Base-by-base conservation (phyloP, 768 basidiomycete species). In the Boletus rufocinnamomeus region DNA sequence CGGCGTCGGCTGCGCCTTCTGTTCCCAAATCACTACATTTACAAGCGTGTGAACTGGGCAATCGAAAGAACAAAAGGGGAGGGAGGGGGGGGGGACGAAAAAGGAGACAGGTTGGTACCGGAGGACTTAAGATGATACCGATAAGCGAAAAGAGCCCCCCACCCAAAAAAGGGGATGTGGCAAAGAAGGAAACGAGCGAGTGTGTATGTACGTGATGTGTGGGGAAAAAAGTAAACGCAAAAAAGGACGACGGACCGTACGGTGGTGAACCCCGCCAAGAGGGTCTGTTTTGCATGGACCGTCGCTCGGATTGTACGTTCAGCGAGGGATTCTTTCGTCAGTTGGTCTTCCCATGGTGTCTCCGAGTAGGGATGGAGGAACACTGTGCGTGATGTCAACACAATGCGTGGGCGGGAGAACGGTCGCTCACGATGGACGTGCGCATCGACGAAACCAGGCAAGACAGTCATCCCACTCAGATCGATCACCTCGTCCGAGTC, bases 221-320 rank as follows among this genome's bases (percentile, higher is more conserved):
- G 50, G 34, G 50, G 23, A 25, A 17, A 48, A 35, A 35, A 35
- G 1, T 9, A n/a, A n/a, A n/a, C 14, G 43, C 28, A 6, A 4
- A 45, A 16, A 16, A 19, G 3, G 8, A 69, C 4, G 38, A 41
- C 70, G 21, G 27, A 85, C 86, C 84, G 75, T 16, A 86, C 84
- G 9, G 83, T 77, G 0, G 87, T 87, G 66, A 80, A 89, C 2
- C 86, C 86, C 4, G 84, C 83, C 75, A 84, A 73, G 16, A 86
- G 71, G 4, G 84, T 88, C 49, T 74, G 72, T 30, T 72, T 78
- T 0, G 85, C 86, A 53, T 87, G 87, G 4, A 80, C 77, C 0
- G 83, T 82, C 5, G 86, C 86, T 37, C 86, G 78, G 10, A 89
- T 69, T 2, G 83, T 83, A 19, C 86, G 79, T 65, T 89, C 86